Base-by-base conservation (phyloP, 2,329 filamentous ascomycete genomes). In the Aspergillus unguis region DNA sequence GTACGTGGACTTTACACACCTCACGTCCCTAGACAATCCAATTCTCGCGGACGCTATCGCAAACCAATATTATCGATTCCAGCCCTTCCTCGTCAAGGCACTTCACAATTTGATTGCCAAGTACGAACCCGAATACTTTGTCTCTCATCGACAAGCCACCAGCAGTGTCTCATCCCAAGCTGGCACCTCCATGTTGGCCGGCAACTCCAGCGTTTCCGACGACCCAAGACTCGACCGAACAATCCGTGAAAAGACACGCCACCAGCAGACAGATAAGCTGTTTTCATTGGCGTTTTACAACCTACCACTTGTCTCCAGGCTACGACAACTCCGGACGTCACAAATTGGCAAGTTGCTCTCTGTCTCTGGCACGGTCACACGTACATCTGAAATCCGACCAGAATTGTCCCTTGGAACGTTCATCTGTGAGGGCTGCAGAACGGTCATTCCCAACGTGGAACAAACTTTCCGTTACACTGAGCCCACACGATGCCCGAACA, bases 401-500 rank as follows among this genome's bases (percentile, higher is more conserved):
- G 94, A 99, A 72, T 76, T 99, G 55, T 95, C 91, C 2, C 79
- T 95, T 25, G 94, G 89, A 5, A 96, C 94, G 0, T 99, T 99
- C 65, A 84, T 86, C 51, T 99, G 94, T 72, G 89, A 96, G 70
- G 84, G 81, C 44, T 99, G 94, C 75, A 87, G 89, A 59, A 86
- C 85, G 3, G 85, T 92, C 1, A 84, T 96, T 5, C 86, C 89
- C 35, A 95, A 96, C 67, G 86, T 99, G 28, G 94, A 99, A 73
- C 94, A 99, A 75, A 96, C 90, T 0, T 99, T 99, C 76, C 85
- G 91, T 66, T 99, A 96, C 73, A 96, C 92, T 0, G 94, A 99
- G 69, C 94, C 94, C 0, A 92, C 91, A 3, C 90, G 96, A 75
- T 99, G 94, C 63, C 92, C 94, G 7, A 97, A 97, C 67, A 70